These are phyloP conservation scores for Elsinoe arachidis DNA, from an alignment of 2,329 filamentous ascomycete genomes.

Conservation along the genomic window DNA sequence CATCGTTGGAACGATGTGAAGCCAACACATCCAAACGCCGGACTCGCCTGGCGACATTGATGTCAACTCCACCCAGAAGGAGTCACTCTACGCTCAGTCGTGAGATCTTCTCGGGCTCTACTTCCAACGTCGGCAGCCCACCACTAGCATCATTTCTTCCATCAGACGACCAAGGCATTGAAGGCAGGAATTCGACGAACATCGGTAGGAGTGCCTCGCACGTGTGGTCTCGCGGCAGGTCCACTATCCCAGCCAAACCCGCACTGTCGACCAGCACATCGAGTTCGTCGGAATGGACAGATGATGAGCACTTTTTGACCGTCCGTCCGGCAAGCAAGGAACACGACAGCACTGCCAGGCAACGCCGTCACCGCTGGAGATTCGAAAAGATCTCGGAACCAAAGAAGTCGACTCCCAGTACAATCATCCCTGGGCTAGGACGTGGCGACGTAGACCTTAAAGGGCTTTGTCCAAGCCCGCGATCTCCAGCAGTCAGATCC, in stretches of 20 bases:
- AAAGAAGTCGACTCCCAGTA: too few relatives aligned
- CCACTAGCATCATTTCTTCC: background rate
- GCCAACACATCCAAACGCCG: slow-evolving; percentile 7
- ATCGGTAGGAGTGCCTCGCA: background rate
- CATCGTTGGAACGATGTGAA: background rate
- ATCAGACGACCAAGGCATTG: background rate
- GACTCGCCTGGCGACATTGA: background rate
- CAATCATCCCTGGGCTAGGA: background rate
- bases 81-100: background rate
- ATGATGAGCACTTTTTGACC: slow-evolving; percentile 1
- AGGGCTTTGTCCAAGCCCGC: background rate
- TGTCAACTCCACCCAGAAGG: background rate
- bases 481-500: background rate
- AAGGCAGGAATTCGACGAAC: background rate
- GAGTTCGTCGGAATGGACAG: slow-evolving; percentile 2
- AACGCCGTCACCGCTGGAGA: background rate
- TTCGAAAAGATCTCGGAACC: background rate
- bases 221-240: background rate
- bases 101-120: background rate
- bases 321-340: background rate
- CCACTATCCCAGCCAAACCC: slow-evolving; percentile 1
- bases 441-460: too few relatives aligned
- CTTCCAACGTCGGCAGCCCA: background rate
- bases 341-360: background rate
- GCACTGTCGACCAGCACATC: background rate